Evolutionary conservation across 169 alveolate species (phyloP), one percentile per base, ranked within the genome.

Genomic region (Cyclospora cayetanensis): DNA sequence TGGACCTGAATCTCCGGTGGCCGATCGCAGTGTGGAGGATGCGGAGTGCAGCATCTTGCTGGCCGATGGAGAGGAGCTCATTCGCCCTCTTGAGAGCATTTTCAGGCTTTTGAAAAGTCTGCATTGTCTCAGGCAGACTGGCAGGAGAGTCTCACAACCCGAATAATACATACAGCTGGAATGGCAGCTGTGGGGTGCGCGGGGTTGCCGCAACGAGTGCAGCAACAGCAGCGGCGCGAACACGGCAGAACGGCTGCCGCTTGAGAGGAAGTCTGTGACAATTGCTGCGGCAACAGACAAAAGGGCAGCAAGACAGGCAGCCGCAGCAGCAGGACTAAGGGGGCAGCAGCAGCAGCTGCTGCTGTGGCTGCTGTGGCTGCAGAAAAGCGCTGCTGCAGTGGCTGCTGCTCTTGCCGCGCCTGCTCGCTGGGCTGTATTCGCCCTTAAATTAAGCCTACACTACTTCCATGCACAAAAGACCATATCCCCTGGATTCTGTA

Each of bases 31-130:
- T 90, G 95, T 97, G 98, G 35, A 97, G 95, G 12, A 95, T 92
- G 72, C 95, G 96, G 72, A 97, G 96, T 55, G 98, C 98, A 25
- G 96, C 98, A 68, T 96, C 98, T 91, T 96, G 96, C 83, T 97
- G 98, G 50, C 98, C 98, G 53, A 97, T 95, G 37, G 96, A 95
- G 43, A 97, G 96, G 46, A 97, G 94, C 91, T 97, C 98, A 66
- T 96, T 97, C 39, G 98, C 98, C 94, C 98, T 87, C 90, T 97
- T 97, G 50, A 97, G 97, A 87, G 98, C 98, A 89, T 97, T 97
- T 76, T 97, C 98, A 20, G 98, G 98, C 91, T 97, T 97, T 88
- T 95, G 98, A 88, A 97, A 65, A 27, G 76, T 52, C 63, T 46
- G 65, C 92, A 87, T 87, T 18, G 4, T 85, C 12, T 7, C 50